phyloP scores from a whole-genome alignment of 23 red algal species.

The Porphyridium purpureum region DNA sequence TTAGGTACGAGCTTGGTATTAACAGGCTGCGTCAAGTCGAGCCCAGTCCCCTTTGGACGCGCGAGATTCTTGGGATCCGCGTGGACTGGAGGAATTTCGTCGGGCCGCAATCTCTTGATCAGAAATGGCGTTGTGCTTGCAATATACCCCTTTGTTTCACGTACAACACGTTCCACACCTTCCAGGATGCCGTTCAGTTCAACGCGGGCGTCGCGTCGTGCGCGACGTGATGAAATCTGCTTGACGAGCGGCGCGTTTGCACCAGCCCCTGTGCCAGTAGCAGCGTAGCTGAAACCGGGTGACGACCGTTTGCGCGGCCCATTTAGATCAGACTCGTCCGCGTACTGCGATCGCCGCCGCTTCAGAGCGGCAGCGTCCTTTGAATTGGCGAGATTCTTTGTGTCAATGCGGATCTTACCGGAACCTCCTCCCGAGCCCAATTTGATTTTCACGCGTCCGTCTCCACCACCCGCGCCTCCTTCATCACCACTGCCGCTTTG shows the following conservation, averaged over 20 bases:
- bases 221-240: constrained; percentile 8
- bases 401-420: constrained; percentile 60
- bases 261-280: background rate
- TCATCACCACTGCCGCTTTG: background rate
- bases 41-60: constrained; percentile 17
- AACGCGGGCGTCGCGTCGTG: constrained; percentile 31
- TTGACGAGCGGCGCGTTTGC: background rate
- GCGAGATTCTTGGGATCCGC: constrained; percentile 24
- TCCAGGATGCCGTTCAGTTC: constrained; percentile 47
- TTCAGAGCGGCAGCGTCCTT: constrained; percentile 27
- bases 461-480: background rate
- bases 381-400: constrained; percentile 27
- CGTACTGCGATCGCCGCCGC: constrained; percentile 44
- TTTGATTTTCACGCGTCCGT: too few species aligned
- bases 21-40: constrained; percentile 53
- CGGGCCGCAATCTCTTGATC: constrained; percentile 18
- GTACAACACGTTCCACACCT: constrained; percentile 21
- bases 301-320: too few species aligned
- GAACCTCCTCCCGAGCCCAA: too few species aligned
- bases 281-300: background rate
- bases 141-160: constrained; percentile 48
- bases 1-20: constrained; percentile 41
- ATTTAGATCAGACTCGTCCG: constrained; percentile 43
- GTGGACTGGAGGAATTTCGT: constrained; percentile 23
- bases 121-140: constrained; percentile 7